phyloP scores from a whole-genome alignment of 75 land plant genomes.

The Selaginella moellendorffii region DNA sequence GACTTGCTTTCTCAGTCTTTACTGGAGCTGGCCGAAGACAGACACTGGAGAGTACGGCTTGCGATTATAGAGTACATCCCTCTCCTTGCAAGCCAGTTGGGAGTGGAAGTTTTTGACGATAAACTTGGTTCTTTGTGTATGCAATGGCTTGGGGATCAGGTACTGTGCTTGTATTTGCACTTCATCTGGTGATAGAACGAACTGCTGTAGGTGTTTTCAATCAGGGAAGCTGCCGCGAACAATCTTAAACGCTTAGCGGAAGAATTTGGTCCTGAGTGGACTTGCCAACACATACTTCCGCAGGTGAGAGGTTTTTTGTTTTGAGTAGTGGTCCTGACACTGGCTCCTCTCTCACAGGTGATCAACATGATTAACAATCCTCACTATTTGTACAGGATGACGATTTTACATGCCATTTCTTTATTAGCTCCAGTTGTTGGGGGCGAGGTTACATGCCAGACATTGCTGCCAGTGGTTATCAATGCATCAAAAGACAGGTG shows the following conservation, averaged over 20 bases:
- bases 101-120: constrained; percentile 91
- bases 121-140: constrained; percentile 92
- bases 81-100: constrained; percentile 83
- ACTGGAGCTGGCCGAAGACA: constrained; percentile 91
- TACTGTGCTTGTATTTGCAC: constrained; percentile 13
- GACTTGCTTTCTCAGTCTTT: constrained; percentile 86
- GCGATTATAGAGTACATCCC: constrained; percentile 97
- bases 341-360: constrained; percentile 33
- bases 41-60: constrained; percentile 91
- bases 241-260: constrained; percentile 95
- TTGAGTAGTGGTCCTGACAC: background rate
- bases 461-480: constrained; percentile 73
- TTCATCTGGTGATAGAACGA: background rate
- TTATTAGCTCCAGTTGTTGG: constrained; percentile 91
- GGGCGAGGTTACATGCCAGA: constrained; percentile 75
- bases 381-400: constrained; percentile 91
- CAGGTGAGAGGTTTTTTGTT: constrained; percentile 41
- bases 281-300: constrained; percentile 86
- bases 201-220: constrained; percentile 71
- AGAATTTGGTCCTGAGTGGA: constrained; percentile 99
- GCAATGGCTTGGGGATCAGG: constrained; percentile 98
- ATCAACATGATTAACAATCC: constrained; percentile 78
- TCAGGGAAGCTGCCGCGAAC: constrained; percentile 96
- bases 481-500: constrained; percentile 90
- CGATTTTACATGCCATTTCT: constrained; percentile 65